A percentile compares a stretch with the other conserved stretches of the same genome.
These are phyloP conservation scores for Microstegium vimineum DNA, from an alignment of 176 grass and related monocot genomes.

Conservation along the genomic window DNA sequence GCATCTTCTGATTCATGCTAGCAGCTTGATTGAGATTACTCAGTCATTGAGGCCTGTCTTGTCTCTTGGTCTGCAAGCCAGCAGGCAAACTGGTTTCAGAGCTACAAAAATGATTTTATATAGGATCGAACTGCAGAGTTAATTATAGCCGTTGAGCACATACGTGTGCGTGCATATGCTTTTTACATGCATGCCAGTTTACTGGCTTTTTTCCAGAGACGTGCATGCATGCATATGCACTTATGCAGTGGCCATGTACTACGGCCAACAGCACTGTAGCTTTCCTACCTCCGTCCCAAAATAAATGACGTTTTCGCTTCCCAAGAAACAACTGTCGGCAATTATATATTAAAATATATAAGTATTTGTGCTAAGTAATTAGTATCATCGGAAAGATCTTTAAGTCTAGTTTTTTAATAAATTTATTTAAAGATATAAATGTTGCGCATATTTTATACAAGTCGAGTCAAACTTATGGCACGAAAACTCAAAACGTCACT, in stretches of 20 bases:
- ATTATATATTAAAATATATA: too few species aligned
- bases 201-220: conserved; percentile 46
- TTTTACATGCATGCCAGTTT: conserved; percentile 46
- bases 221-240: conserved; percentile 47
- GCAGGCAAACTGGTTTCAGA: conserved; percentile 17
- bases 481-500: too few species aligned
- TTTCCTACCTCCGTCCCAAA: too few species aligned
- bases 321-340: too few species aligned
- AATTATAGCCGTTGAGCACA: conserved; percentile 26
- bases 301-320: too few species aligned
- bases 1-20: background rate
- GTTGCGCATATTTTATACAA: too few species aligned
- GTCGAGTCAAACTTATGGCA: too few species aligned
- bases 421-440: too few species aligned
- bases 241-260: conserved; percentile 23
- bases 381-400: too few species aligned
- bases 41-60: background rate
- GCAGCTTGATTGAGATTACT: conserved; percentile 8
- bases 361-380: too few species aligned
- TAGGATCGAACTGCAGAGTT: conserved; percentile 12
- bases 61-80: conserved; percentile 25
- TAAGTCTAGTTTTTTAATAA: too few species aligned
- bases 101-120: conserved; percentile 15
- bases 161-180: conserved; percentile 50
- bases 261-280: background rate